Evolutionary conservation across 148 eudicot species (phyloP), one percentile per base, ranked within the genome.

Genomic region (Talinum fruticosum): DNA sequence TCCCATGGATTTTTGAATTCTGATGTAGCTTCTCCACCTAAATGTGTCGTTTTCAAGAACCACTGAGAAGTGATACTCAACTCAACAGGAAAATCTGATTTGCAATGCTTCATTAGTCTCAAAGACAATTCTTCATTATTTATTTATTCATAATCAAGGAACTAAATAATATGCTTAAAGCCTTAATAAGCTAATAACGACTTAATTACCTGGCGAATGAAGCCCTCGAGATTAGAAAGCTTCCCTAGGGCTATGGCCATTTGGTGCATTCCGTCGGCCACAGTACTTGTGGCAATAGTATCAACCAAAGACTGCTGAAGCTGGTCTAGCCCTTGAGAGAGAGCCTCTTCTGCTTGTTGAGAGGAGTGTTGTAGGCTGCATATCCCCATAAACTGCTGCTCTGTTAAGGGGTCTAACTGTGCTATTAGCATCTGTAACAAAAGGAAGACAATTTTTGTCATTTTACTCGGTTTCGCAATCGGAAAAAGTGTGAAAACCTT

Each of bases 341-440:
- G 87, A 10, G 98, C 98, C 74, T 94, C 98, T 79, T 94, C 98
- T 0, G 97, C 97, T 77, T 94, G 97, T 72, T 94, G 96, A 23
- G 96, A 89, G 2, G 96, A 86, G 21, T 90, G 97, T 72, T 94
- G 98, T 53, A 94, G 88, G 82, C 91, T 86, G 83, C 82, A 90
- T 75, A 94, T 94, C 21, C 93, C 98, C 89, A 90, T 83, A 0
- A 92, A 15, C 77, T 94, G 98, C 70, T 94, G 98, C 82, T 94
- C 93, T 1, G 97, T 90, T 73, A 94, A 81, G 3, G 89, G 95
- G 81, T 92, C 98, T 71, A 94, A 69, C 74, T 94, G 98, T 29
- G 82, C 79, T 36, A 81, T 86, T 76, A 94, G 71, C 92, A 92
- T 94, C 98, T 94, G 85, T 32, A 73, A 66, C 65, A 66, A 14